Percentiles rank a stretch among this genome's conserved stretches.
Evolutionary conservation across 1,139 yeast species (phyloP).

Genomic region (Lodderomyces parapsilosis): DNA sequence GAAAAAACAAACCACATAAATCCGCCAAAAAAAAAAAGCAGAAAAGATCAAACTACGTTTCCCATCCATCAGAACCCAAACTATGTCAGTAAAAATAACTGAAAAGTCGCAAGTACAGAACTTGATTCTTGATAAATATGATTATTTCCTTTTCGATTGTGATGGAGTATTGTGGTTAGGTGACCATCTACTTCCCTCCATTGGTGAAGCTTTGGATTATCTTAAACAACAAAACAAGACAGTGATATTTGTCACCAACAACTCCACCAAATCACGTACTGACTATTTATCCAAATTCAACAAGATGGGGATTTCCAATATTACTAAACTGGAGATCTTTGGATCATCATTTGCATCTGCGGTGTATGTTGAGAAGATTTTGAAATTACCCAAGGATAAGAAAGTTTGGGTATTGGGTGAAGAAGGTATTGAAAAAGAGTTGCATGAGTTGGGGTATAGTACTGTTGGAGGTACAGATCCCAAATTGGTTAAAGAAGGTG

Average conservation of each 20-base stretch:
- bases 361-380: conserved; percentile 73
- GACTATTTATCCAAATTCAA: conserved; percentile 76
- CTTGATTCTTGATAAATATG: conserved; percentile 30
- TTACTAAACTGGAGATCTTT: conserved; percentile 73
- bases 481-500: conserved; percentile 27
- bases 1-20: background rate
- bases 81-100: conserved; percentile 21
- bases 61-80: background rate
- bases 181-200: conserved; percentile 43
- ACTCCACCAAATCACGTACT: conserved; percentile 83
- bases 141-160: conserved; percentile 46
- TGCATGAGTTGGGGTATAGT: conserved; percentile 39
- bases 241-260: conserved; percentile 88
- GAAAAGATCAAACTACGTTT: background rate
- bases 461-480: conserved; percentile 47
- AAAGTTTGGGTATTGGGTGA: conserved; percentile 51
- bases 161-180: conserved; percentile 53
- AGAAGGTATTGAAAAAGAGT: conserved; percentile 44
- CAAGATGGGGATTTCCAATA: conserved; percentile 64
- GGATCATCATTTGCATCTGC: conserved; percentile 94
- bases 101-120: conserved; percentile 17
- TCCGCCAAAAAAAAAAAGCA: background rate
- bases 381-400: conserved; percentile 62
- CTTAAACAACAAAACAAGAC: conserved; percentile 48
- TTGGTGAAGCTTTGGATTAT: conserved; percentile 37